A percentile compares a stretch with the other conserved stretches of the same genome.
Conservation (phyloP, 1,284 basidiomycete genomes). For the Bjerkandera adusta region DNA sequence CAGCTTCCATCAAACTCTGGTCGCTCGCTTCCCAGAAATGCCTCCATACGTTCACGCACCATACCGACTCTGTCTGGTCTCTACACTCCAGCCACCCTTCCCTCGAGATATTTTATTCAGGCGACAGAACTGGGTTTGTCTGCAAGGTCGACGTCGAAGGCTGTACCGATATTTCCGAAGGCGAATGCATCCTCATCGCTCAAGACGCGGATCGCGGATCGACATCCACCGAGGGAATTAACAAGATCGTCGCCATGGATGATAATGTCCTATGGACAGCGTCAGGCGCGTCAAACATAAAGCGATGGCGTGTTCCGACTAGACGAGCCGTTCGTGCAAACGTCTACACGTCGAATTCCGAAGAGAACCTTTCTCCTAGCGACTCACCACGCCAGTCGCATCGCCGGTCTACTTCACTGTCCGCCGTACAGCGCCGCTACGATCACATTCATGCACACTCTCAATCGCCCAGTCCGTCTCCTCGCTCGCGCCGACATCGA, state of each 20-base stretch:
- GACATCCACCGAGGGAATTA: constrained; percentile 66
- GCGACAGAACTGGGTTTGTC: constrained; percentile 87
- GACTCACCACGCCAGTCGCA: constrained; percentile 19
- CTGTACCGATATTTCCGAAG: constrained; percentile 79
- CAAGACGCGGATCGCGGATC: constrained; percentile 25
- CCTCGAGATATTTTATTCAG: constrained; percentile 93
- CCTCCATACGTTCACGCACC: constrained; percentile 95
- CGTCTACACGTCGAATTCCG: constrained; percentile 24
- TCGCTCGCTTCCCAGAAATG: constrained; percentile 87
- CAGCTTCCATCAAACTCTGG: constrained; percentile 89
- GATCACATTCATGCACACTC: constrained; percentile 1
- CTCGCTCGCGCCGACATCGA: constrained; percentile 13
- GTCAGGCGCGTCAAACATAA: constrained; percentile 76
- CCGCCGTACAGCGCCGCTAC: background rate
- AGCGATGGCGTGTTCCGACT: constrained; percentile 73
- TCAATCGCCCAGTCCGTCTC: constrained; percentile 16
- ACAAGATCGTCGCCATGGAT: constrained; percentile 82
- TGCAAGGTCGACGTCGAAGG: constrained; percentile 89
- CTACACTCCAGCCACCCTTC: constrained; percentile 86
- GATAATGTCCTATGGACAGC: constrained; percentile 92
- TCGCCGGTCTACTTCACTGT: constrained; percentile 15
- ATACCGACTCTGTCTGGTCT: constrained; percentile 95
- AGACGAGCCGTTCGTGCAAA: constrained; percentile 38
- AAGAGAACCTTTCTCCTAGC: constrained; percentile 22
- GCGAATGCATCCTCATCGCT: constrained; percentile 79